Evolutionary conservation across 148 eudicot genomes (phyloP).

Genomic region (Tetragonia tetragonoides): DNA sequence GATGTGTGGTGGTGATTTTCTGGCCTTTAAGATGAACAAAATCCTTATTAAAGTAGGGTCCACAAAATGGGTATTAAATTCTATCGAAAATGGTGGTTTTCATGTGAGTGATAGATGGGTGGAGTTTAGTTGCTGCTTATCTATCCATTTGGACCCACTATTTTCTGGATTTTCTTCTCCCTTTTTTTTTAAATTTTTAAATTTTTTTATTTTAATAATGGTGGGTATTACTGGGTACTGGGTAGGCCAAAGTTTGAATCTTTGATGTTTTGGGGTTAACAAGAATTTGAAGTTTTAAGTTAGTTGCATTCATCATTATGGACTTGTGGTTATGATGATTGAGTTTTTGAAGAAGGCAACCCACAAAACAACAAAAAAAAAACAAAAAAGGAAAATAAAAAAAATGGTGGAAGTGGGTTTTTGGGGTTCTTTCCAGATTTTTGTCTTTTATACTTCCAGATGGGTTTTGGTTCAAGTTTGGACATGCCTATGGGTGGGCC

Average conservation of each 20-base stretch:
- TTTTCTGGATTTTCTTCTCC: not conserved
- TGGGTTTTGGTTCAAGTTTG: not conserved
- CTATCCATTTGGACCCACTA: constrained; percentile 24
- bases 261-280: not conserved
- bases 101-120: constrained; percentile 23
- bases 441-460: not conserved
- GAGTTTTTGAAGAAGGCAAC: not conserved
- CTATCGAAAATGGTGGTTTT: constrained; percentile 23
- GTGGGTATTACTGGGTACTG: not conserved
- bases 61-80: constrained; percentile 1
- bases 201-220: not conserved
- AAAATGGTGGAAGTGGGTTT: not conserved
- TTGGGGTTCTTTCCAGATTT: not conserved
- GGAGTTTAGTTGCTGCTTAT: constrained; percentile 15
- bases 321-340: not conserved
- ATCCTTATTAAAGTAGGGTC: constrained; percentile 5
- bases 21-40: not conserved
- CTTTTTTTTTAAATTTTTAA: not conserved
- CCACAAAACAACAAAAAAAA: too few species aligned
- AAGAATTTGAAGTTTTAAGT: not conserved
- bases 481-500: not conserved
- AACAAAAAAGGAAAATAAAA: too few species aligned
- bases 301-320: not conserved
- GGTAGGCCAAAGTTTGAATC: constrained; percentile 24
- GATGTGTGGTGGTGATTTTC: constrained; percentile 9